Conservation (phyloP, 345 rosid species). For the Citrus cavaleriei region DNA sequence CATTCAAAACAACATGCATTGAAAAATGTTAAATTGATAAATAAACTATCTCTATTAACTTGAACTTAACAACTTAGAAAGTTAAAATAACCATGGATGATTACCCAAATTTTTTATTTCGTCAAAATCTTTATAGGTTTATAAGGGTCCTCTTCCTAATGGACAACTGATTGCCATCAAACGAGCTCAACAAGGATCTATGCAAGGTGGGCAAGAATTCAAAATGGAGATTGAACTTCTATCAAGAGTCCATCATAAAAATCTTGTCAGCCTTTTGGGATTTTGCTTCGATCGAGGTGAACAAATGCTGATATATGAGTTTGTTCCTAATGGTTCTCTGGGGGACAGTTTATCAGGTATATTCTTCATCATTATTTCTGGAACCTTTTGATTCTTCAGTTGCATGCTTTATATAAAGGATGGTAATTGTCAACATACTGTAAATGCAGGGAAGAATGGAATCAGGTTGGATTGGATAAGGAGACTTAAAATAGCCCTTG, state of each 20-base stretch:
- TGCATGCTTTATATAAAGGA: neutral
- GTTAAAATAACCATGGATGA: neutral
- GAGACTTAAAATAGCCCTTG: slow-evolving; percentile 75
- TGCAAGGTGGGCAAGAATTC: slow-evolving; percentile 80
- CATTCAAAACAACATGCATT: neutral
- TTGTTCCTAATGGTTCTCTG: slow-evolving; percentile 59
- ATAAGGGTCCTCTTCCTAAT: slow-evolving; percentile 55
- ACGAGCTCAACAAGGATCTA: slow-evolving; percentile 78
- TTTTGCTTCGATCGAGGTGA: slow-evolving; percentile 72
- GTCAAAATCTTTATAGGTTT: slow-evolving; percentile 46
- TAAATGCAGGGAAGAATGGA: slow-evolving; percentile 64
- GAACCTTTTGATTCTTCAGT: neutral
- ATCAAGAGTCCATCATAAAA: slow-evolving; percentile 84
- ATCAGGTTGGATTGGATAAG: slow-evolving; percentile 76
- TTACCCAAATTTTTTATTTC: neutral
- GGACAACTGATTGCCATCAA: slow-evolving; percentile 66
- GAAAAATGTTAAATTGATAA: neutral
- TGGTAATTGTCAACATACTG: neutral
- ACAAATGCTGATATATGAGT: slow-evolving; percentile 78
- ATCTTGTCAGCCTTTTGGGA: slow-evolving; percentile 66
- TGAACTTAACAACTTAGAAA: neutral
- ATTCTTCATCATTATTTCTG: neutral
- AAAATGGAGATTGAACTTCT: slow-evolving; percentile 89
- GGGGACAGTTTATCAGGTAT: slow-evolving; percentile 71
- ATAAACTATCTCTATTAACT: neutral